phyloP scores from a whole-genome alignment of 305 asterid species.

The Stenogyne calaminthoides region DNA sequence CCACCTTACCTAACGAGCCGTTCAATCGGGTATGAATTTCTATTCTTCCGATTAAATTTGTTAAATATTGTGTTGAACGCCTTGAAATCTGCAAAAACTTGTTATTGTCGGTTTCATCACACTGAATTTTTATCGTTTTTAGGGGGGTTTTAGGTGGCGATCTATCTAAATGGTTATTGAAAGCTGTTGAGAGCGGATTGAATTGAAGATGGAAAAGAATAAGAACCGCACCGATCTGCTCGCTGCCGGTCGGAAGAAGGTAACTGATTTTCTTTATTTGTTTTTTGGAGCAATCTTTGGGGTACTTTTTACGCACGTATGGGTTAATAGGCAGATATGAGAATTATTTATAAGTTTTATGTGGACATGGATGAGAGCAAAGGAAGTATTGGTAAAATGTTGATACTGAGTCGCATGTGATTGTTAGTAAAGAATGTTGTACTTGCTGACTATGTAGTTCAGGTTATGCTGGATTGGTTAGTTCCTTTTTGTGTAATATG shows the following conservation, averaged over 20 bases:
- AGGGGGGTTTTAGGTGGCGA: slow-evolving; percentile 40
- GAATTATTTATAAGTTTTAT: not conserved
- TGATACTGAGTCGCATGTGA: slow-evolving; percentile 20
- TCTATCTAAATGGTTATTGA: slow-evolving; percentile 46
- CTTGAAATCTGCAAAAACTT: slow-evolving; percentile 17
- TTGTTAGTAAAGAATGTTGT: not conserved
- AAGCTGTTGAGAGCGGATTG: slow-evolving; percentile 41
- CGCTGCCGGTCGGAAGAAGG: slow-evolving; percentile 95
- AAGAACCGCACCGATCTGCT: slow-evolving; percentile 88
- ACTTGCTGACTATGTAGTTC: slow-evolving; percentile 13
- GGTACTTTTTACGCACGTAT: not conserved
- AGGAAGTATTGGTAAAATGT: slow-evolving; percentile 21
- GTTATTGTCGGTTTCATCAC: not conserved
- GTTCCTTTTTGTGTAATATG: not conserved
- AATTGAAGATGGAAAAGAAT: slow-evolving; percentile 74
- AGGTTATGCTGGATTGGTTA: slow-evolving; percentile 18
- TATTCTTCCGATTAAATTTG: not conserved
- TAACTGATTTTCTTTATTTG: slow-evolving; percentile 9
- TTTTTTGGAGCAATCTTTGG: not conserved
- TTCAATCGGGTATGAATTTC: slow-evolving; percentile 31
- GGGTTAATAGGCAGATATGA: not conserved
- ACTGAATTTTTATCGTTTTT: slow-evolving; percentile 7
- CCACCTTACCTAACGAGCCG: slow-evolving; percentile 31
- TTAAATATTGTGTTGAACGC: slow-evolving; percentile 16
- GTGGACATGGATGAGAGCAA: slow-evolving; percentile 21